Evolutionary conservation across 2,329 filamentous ascomycete genomes (phyloP).

Genomic region (Beauveria brongniartii): DNA sequence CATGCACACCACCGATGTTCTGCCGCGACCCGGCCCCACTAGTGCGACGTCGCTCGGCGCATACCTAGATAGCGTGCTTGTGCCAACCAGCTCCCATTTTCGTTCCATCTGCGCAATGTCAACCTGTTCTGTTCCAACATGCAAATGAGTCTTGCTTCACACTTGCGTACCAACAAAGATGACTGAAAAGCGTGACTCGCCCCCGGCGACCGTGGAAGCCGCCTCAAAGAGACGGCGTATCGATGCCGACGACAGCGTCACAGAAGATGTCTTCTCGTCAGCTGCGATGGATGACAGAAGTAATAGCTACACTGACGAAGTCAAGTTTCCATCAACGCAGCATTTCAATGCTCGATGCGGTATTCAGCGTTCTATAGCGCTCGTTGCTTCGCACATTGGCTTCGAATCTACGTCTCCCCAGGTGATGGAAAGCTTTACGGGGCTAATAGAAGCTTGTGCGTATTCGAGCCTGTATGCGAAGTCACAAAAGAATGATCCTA

Average conservation of each 20-base stretch:
- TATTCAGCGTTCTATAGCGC: slow-evolving; percentile 46
- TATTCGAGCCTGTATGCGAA: neutral
- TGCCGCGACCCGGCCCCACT: neutral
- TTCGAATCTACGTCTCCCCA: slow-evolving; percentile 47
- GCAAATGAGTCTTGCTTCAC: neutral
- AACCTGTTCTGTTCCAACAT: neutral
- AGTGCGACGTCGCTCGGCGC: neutral
- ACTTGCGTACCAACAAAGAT: neutral
- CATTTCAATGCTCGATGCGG: slow-evolving; percentile 27
- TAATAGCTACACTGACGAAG: slow-evolving; percentile 14
- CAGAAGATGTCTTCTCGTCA: neutral
- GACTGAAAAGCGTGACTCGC: slow-evolving; percentile 1
- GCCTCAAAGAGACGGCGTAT: slow-evolving; percentile 2
- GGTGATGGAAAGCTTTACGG: slow-evolving; percentile 51
- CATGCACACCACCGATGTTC: neutral
- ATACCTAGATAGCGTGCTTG: neutral
- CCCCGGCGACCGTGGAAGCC: neutral
- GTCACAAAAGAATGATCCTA: neutral
- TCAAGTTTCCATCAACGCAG: slow-evolving; percentile 19
- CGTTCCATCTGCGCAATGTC: neutral
- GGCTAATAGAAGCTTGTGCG: slow-evolving; percentile 50
- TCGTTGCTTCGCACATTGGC: slow-evolving; percentile 49
- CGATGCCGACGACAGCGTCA: neutral
- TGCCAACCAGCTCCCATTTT: neutral
- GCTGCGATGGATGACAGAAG: slow-evolving; percentile 7